These are phyloP conservation scores for Colletotrichum orbiculare DNA, from an alignment of 2,329 filamentous ascomycete species.

Conservation along the genomic window DNA sequence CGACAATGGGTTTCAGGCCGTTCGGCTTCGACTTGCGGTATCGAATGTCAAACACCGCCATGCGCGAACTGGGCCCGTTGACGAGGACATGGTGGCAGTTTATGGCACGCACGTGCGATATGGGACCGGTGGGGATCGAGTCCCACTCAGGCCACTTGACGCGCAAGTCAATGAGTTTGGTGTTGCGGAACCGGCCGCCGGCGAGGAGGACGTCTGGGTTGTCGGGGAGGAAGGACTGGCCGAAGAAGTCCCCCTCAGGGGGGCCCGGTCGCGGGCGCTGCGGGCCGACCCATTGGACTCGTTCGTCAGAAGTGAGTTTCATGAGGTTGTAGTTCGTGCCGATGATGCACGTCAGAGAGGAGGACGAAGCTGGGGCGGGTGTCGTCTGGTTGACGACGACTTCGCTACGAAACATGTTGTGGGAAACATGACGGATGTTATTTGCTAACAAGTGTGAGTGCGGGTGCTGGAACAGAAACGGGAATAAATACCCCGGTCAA, in stretches of 20 bases:
- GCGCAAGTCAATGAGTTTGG: conserved; percentile 61
- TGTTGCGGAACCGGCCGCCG: conserved; percentile 59
- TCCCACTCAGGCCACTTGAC: conserved; percentile 46
- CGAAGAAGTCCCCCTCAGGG: conserved; percentile 53
- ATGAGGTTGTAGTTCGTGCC: conserved; percentile 62
- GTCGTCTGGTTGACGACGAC: conserved; percentile 54
- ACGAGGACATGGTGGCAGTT: conserved; percentile 63
- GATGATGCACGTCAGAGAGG: conserved; percentile 56
- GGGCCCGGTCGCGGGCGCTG: conserved; percentile 36
- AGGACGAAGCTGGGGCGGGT: conserved; percentile 51
- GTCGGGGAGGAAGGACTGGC: conserved; percentile 58
- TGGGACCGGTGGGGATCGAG: conserved; percentile 51
- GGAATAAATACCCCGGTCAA: conserved; percentile 41
- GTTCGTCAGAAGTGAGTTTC: conserved; percentile 46
- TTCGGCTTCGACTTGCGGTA: conserved; percentile 44
- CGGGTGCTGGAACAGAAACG: neutral
- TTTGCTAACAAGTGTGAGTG: conserved; percentile 39
- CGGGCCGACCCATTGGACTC: conserved; percentile 49
- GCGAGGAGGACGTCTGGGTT: conserved; percentile 60
- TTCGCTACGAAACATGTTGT: conserved; percentile 42
- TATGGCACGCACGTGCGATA: conserved; percentile 62
- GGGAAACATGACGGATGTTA: conserved; percentile 46
- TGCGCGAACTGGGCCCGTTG: conserved; percentile 59
- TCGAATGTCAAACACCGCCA: conserved; percentile 69
- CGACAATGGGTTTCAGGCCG: conserved; percentile 53